phyloP scores from a whole-genome alignment of 169 alveolate species.

The Cryptosporidium viatorum region DNA sequence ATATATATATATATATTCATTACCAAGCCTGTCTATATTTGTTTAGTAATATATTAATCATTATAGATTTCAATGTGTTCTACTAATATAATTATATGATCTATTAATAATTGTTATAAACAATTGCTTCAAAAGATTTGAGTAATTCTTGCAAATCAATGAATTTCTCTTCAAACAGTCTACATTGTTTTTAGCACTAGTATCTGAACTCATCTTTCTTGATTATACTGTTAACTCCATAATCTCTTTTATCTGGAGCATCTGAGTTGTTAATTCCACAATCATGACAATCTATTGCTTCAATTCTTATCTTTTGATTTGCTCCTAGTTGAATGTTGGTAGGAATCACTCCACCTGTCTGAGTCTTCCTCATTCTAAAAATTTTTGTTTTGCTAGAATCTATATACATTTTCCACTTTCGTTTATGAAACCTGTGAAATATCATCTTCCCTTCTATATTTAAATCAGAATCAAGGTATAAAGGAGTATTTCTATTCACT shows the following conservation, averaged over 20 bases:
- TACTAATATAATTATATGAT: too few relatives aligned
- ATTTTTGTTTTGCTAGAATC: slow-evolving; percentile 6
- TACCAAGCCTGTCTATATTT: neutral
- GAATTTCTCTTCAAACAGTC: too few relatives aligned
- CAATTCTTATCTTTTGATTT: slow-evolving; percentile 16
- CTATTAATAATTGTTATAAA: too few relatives aligned
- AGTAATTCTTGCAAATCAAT: too few relatives aligned
- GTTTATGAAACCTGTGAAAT: slow-evolving; percentile 46
- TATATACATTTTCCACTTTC: slow-evolving; percentile 57
- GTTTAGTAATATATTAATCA: neutral
- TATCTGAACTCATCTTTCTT: slow-evolving; percentile 2
- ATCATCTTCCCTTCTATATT: slow-evolving; percentile 59
- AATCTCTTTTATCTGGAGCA: neutral
- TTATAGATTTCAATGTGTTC: too few relatives aligned
- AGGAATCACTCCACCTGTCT: neutral
- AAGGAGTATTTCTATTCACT: neutral
- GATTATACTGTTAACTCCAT: neutral
- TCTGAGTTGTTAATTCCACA: neutral
- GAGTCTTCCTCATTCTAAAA: slow-evolving; percentile 6
- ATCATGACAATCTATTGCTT: slow-evolving; percentile 28
- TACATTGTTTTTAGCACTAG: neutral
- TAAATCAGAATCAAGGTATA: slow-evolving; percentile 36
- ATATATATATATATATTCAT: too few relatives aligned
- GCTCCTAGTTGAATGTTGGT: slow-evolving; percentile 13
- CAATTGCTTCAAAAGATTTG: too few relatives aligned